Evolutionary conservation across 331 rosid species (phyloP).

Genomic region (Prunus yedoensis): DNA sequence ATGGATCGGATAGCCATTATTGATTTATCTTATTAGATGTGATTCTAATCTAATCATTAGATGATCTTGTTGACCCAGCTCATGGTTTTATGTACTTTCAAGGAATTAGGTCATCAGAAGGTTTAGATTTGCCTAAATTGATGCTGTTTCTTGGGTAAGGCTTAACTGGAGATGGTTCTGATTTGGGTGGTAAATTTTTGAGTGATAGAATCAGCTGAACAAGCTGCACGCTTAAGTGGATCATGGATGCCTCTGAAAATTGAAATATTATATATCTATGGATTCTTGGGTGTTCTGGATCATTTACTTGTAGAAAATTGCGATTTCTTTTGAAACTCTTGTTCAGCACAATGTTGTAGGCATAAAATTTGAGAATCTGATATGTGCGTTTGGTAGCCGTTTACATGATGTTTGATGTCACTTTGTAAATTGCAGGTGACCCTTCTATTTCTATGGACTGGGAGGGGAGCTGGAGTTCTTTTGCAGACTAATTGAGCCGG

Average conservation of each 20-base stretch:
- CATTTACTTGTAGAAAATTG: neutral
- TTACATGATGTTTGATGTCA: constrained; percentile 1
- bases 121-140: neutral
- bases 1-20: neutral
- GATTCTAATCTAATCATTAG: neutral
- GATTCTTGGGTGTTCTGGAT: neutral
- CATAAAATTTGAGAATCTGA: neutral
- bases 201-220: neutral
- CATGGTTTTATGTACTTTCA: neutral
- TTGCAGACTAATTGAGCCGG: constrained; percentile 27
- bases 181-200: constrained; percentile 2
- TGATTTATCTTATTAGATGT: neutral
- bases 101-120: neutral
- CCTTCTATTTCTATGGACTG: constrained; percentile 32
- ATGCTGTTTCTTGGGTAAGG: neutral
- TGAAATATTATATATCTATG: neutral
- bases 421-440: constrained; percentile 35
- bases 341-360: neutral
- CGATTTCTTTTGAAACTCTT: neutral
- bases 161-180: neutral
- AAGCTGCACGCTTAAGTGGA: neutral
- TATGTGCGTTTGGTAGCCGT: neutral
- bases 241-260: neutral
- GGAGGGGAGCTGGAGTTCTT: constrained; percentile 27
- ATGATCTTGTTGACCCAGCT: neutral